phyloP scores from a whole-genome alignment of 805 yeast species.

The Schizosaccharomyces cryophilus region DNA sequence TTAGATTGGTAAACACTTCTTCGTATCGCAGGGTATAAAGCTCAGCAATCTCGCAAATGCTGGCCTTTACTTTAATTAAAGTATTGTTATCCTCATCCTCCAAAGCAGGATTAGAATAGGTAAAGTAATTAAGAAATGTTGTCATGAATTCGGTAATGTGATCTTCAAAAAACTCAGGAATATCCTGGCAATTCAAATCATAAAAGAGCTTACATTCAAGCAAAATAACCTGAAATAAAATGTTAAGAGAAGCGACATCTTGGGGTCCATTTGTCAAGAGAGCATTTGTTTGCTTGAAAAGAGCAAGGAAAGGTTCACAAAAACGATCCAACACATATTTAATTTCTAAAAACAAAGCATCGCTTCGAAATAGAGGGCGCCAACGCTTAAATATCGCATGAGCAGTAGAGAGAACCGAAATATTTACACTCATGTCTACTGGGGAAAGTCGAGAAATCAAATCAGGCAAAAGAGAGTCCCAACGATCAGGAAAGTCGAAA shows the following conservation, averaged over 20 bases:
- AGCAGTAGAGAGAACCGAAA: constrained; percentile 72
- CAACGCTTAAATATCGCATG: constrained; percentile 91
- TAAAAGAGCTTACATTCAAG: constrained; percentile 60
- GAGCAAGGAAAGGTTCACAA: constrained; percentile 48
- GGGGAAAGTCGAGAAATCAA: constrained; percentile 40
- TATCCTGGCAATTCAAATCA: constrained; percentile 91
- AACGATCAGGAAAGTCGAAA: constrained; percentile 76
- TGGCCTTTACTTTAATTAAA: constrained; percentile 43
- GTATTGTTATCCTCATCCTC: constrained; percentile 39
- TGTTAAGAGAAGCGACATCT: constrained; percentile 26
- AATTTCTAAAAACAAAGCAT: constrained; percentile 70
- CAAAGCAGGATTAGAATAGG: constrained; percentile 30
- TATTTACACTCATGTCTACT: constrained; percentile 48
- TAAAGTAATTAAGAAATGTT: constrained; percentile 57
- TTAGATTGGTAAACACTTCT: constrained; percentile 60
- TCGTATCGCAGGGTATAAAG: constrained; percentile 76
- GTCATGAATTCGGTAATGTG: constrained; percentile 53
- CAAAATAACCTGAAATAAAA: constrained; percentile 45
- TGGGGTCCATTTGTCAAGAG: constrained; percentile 24
- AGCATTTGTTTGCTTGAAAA: constrained; percentile 42
- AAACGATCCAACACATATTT: constrained; percentile 67
- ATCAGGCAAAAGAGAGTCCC: constrained; percentile 55
- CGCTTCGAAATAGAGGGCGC: constrained; percentile 84
- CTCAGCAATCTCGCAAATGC: constrained; percentile 63
- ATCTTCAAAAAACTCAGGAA: constrained; percentile 95